Evolutionary conservation across 306 rosid genomes (phyloP), one percentile per base, ranked within the genome.

Genomic region (Cucumis cinereus): DNA sequence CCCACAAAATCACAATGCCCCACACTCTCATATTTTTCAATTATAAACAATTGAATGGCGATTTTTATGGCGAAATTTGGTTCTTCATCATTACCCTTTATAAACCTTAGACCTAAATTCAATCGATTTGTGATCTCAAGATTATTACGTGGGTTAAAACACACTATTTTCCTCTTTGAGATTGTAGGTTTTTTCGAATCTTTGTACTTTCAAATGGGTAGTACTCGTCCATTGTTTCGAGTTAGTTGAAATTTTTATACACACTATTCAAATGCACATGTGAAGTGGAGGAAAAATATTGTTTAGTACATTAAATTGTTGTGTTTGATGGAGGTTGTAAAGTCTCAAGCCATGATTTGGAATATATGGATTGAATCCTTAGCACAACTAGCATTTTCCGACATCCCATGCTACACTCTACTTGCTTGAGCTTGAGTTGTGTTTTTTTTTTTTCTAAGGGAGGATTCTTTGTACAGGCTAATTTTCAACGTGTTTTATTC

Each of bases 1-100:
- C 54, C 53, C 73, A 67, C 73, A 67, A 67, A 50, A 40, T 20
- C 73, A 66, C 52, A 10, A n/a, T 66, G 50, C 73, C 73, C 73
- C 73, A 41, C 72, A 36, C 73, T 13, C 10, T 10, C 52, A 38
- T 66, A n/a, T 66, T 17, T 38, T 30, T 67, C 73, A 40, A 38
- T 35, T 35, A 59, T 30, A 11, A 12, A 59, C 36, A 13, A 59
- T 24, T 14, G 0, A 0, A 61, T 15, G 41, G 41, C 67, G 22
- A 30, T 14, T 6, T 30, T 61, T 61, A 61, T 61, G 67, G 22
- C 41, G 67, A 61, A 61, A 61, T 61, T 61, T 61, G 41, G 22
- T 61, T 30, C 67, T 3, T 28, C 0, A 40, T 66, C n/a, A 50
- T 10, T 35, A 9, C 4, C 47, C 14, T 63, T 63, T 19, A 62